Conservation (phyloP, 371 early-diverging fungal genomes). For the Mortierella sp. region DNA sequence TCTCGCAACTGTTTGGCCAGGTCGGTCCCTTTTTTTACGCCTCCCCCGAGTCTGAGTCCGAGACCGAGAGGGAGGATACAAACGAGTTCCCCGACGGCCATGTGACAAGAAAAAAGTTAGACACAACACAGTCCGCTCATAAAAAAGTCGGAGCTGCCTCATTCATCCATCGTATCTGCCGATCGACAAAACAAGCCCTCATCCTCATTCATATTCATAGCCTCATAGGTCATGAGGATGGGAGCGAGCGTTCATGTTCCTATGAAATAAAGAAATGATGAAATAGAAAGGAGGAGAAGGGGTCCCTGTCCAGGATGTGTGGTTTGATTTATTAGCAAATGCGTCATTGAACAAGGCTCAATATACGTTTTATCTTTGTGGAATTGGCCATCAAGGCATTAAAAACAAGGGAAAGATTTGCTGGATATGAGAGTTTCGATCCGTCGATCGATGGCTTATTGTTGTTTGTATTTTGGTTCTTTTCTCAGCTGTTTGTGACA, state of each 20-base stretch:
- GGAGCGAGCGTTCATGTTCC: neutral
- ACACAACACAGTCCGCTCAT: neutral
- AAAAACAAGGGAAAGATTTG: no score
- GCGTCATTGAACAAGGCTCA: neutral
- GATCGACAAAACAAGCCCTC: neutral
- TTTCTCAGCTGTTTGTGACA: neutral
- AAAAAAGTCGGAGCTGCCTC: slow-evolving; percentile 7
- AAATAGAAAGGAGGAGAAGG: neutral
- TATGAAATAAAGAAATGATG: neutral
- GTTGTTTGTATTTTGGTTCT: neutral
- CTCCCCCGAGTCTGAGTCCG: neutral
- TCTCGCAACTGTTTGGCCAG: neutral
- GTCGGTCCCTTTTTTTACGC: neutral
- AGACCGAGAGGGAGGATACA: neutral
- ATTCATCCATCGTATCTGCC: neutral
- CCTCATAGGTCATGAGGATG: neutral
- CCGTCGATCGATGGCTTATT: neutral
- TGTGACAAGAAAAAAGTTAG: neutral
- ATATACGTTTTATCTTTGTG: neutral
- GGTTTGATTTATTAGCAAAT: neutral
- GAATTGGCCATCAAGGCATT: neutral
- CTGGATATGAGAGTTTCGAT: neutral
- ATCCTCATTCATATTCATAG: neutral
- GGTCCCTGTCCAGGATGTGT: neutral
- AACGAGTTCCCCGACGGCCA: neutral